Conservation (phyloP, 768 basidiomycete genomes). For the Calocybe gangraenosa region DNA sequence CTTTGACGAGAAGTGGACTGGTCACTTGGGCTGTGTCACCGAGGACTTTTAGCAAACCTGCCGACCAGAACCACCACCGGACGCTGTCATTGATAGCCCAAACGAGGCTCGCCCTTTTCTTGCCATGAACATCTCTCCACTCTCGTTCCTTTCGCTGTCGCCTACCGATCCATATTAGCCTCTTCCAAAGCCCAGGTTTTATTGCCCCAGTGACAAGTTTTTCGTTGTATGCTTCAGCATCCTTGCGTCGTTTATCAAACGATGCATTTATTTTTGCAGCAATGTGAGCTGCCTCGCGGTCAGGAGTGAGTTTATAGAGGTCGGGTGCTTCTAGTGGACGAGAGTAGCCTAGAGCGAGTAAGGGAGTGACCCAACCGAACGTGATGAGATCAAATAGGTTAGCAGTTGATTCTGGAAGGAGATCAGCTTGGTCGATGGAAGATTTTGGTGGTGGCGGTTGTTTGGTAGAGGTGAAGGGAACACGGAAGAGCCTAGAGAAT, state of each 20-base stretch:
- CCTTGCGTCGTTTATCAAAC: constrained; percentile 52
- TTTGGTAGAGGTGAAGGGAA: constrained; percentile 37
- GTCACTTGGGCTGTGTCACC: constrained; percentile 71
- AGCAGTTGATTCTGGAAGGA: constrained; percentile 67
- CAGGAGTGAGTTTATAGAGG: constrained; percentile 71
- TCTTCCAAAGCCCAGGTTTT: constrained; percentile 46
- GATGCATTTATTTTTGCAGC: constrained; percentile 61
- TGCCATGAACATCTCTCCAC: constrained; percentile 65
- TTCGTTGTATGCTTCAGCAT: constrained; percentile 67
- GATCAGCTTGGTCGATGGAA: constrained; percentile 54
- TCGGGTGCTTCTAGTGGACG: constrained; percentile 79
- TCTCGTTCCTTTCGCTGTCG: constrained; percentile 50
- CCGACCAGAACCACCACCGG: constrained; percentile 76
- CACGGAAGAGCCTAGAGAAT: constrained; percentile 23
- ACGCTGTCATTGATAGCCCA: constrained; percentile 75
- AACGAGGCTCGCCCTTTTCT: constrained; percentile 55
- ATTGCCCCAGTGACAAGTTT: constrained; percentile 64
- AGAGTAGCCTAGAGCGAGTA: constrained; percentile 72
- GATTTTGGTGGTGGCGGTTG: constrained; percentile 39
- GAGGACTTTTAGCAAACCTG: constrained; percentile 54
- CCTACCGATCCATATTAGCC: constrained; percentile 58
- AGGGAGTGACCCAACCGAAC: constrained; percentile 72
- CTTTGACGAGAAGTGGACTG: constrained; percentile 75
- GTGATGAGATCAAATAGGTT: constrained; percentile 54
- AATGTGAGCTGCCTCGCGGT: constrained; percentile 54